Base-by-base conservation (phyloP, 2,329 filamentous ascomycete genomes). In the Pochonia chlamydosporia region DNA sequence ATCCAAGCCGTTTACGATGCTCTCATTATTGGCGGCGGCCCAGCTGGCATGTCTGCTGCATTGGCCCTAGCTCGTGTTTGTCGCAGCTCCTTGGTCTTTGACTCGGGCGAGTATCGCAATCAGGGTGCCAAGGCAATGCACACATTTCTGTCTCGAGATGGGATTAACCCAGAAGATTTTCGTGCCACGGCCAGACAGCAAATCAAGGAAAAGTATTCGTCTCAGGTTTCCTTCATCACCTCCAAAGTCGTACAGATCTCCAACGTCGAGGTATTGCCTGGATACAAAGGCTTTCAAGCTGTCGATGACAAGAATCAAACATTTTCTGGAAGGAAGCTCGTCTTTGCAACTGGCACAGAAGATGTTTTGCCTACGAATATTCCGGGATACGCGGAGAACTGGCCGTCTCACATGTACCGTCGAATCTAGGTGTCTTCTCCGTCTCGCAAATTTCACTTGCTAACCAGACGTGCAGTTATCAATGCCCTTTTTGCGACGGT, bases 91-190 rank as follows among this genome's bases (percentile, higher is more conserved):
- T 57, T 78, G 8, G 59, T 81, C 36, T 68, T 80, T 47, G 75
- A 78, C 61, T 73, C 69, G 4, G 65, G 66, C 11, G 57, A 67
- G 1, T 81, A 78, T 54, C 73, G 76, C 52, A 80, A 79, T 56
- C 60, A 62, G 3, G 66, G 73, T 1, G 59, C 66, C 8, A 64
- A 74, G 54, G 20, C 16, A 13, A 75, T 79, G 71, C 74, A 81
- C 58, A 70, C 64, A 8, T 61, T 70, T 4, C 57, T 25, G 4
- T 24, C 20, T 13, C 20, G 37, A 9, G 37, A 40, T 20, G 20
- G 20, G 4, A 26, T 9, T 5, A 8, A 20, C 2, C 69, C 69
- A 0, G 58, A 58, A 2, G 58, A 55, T 0, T 71, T 68, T 40
- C 62, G 69, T 1, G 56, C 59, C 20, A 66, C 63, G 43, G 62